Base-by-base conservation (phyloP, 371 early-diverging fungal species). In the Cladochytrium tenue region DNA sequence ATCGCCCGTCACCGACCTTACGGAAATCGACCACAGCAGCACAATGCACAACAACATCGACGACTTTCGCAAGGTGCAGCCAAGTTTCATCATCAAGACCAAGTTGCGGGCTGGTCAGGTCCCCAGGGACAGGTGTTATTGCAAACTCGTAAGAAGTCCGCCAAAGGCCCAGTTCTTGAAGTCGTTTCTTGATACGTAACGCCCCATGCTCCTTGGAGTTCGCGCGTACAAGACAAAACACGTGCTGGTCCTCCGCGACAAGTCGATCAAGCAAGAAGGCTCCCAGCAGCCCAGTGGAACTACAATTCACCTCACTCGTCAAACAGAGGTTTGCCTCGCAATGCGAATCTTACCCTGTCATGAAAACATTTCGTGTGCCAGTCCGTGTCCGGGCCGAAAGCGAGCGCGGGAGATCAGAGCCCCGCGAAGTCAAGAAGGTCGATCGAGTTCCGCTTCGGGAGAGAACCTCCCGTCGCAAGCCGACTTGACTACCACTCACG, bases 41-140 rank as follows among this genome's bases (percentile, higher is more conserved):
- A 57, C 58, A 57, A 57, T 57, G 58, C 3, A 57, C 58, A 20
- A 57, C 58, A 57, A 57, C 10, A 57, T 57, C 58, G 27, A 57
- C 31, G 10, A 31, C 31, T 31, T 23, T 57, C 7, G 58, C 23
- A 25, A 57, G 32, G 13, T 31, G 17, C 26, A 17, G 31, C 58
- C 58, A 57, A 23, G 23, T 23, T 13, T 57, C 58, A 27, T 13
- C 30, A 15, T 57, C 58, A 3, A 57, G 58, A 3, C 32, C 30
- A 28, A 57, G 32, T 30, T 27, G 58, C 10, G 58, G 25, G 13
- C 31, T 32, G 15, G 32, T 27, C 7, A 57, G 58, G 31, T 57
- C 58, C 5, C 58, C 58, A 26, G 31, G 15, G 23, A 57, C 58
- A 5, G 58, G 7, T 17, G 31, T 31, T 7, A 57, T 32, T 20